Evolutionary conservation across 2,329 filamentous ascomycete genomes (phyloP), one percentile per base, ranked within the genome.

Genomic region (Drechslerella stenobrocha): DNA sequence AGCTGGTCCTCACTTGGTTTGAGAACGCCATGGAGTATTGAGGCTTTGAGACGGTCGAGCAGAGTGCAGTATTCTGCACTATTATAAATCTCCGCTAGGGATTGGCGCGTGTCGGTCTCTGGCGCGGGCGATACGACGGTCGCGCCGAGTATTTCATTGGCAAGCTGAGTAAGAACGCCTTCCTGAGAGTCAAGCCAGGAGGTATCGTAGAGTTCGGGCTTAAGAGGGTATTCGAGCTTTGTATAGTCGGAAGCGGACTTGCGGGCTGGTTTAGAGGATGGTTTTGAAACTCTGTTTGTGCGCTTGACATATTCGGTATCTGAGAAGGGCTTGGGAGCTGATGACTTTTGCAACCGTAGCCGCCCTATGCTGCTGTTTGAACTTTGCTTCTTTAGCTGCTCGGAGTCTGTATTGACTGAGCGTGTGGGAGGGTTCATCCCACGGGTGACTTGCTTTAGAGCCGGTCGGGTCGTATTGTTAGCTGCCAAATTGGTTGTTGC

Each of bases 161-260:
- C 50, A 6, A 67, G 52, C 20, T 52, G 45, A 13, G 44, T 37
- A 8, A 67, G 55, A 7, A 67, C 46, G 11, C 24, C 46, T 60
- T 67, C 63, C 20, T 67, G 63, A 15, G 50, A 58, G 28, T 44
- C 23, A 1, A 67, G 44, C 63, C 63, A 67, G 23, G 44, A 11
- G 11, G 56, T 52, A 4, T 50, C 37, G 22, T 60, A 60, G 9
- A 60, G 47, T 46, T 60, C 47, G 3, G 56, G 56, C 23, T 60
- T 51, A 20, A 45, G 34, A 6, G 20, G 40, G 20, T n/a, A 45
- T 23, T 32, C 24, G 13, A 59, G 63, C 2, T 55, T 28, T 26
- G 55, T 47, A 11, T 67, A 67, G 11, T 48, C 44, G n/a, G 63
- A 67, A 4, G 63, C 63, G 13, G 63, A 67, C 52, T 67, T 67